phyloP scores from a whole-genome alignment of 768 basidiomycete species.

The Russula sp. region DNA sequence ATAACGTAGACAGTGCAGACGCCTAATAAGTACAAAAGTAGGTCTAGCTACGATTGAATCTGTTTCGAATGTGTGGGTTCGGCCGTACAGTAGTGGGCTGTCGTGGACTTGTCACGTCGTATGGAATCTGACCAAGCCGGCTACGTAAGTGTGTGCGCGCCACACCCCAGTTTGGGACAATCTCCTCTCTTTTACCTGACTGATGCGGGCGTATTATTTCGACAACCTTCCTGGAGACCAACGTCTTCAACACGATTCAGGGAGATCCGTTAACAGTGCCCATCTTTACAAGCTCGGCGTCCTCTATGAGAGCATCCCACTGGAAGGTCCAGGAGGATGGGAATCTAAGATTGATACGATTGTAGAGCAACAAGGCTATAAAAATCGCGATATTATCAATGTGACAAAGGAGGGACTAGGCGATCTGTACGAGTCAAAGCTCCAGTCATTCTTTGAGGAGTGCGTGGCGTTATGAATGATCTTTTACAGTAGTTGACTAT shows the following conservation, averaged over 20 bases:
- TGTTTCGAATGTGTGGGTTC: too few relatives aligned
- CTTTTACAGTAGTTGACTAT: neutral
- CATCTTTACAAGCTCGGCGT: slow-evolving; percentile 55
- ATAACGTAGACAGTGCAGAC: too few relatives aligned
- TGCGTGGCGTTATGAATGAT: slow-evolving; percentile 25
- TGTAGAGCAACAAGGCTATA: slow-evolving; percentile 66
- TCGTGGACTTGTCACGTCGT: too few relatives aligned
- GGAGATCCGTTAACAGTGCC: slow-evolving; percentile 42
- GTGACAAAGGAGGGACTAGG: slow-evolving; percentile 75
- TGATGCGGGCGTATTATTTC: slow-evolving; percentile 61
- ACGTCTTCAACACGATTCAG: slow-evolving; percentile 68
- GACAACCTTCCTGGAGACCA: slow-evolving; percentile 77
- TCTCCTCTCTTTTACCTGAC: neutral
- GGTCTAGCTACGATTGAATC: too few relatives aligned
- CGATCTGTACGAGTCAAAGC: slow-evolving; percentile 72
- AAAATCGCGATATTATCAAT: slow-evolving; percentile 75
- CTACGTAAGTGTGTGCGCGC: too few relatives aligned
- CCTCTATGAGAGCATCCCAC: slow-evolving; percentile 57
- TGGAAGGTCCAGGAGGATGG: slow-evolving; percentile 40
- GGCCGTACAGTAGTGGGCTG: too few relatives aligned
- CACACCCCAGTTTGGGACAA: too few relatives aligned
- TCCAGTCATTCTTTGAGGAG: slow-evolving; percentile 83
- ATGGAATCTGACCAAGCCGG: too few relatives aligned
- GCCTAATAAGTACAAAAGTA: too few relatives aligned
- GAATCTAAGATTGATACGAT: slow-evolving; percentile 51